Percentiles rank a stretch among this genome's conserved stretches.
Conservation (phyloP, 2,329 filamentous ascomycete genomes). For the Phoma herbarum region DNA sequence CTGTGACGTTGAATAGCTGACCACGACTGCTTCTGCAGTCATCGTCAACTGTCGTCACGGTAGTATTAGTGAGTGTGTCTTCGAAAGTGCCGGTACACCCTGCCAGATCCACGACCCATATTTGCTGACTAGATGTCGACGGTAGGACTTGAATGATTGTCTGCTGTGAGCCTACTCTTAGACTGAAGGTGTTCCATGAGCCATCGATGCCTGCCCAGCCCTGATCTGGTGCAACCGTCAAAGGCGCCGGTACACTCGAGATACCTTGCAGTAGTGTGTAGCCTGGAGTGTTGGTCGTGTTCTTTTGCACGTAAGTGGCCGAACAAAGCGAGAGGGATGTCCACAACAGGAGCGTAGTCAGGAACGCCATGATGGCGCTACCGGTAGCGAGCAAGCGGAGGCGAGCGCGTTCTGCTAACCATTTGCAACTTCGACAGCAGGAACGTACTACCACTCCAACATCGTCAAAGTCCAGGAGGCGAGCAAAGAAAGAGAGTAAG, state of each 20-base stretch:
- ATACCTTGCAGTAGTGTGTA: constrained; percentile 30
- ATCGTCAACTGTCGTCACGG: constrained; percentile 31
- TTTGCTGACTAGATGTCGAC: constrained; percentile 75
- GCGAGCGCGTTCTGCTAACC: constrained; percentile 10
- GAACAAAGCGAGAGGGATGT: constrained; percentile 31
- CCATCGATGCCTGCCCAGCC: constrained; percentile 52
- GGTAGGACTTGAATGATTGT: constrained; percentile 66
- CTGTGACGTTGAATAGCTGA: constrained; percentile 62
- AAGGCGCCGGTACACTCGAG: constrained; percentile 39
- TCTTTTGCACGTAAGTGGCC: constrained; percentile 34
- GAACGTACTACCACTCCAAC: constrained; percentile 15
- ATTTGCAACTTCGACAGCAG: constrained; percentile 14
- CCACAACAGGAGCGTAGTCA: constrained; percentile 23
- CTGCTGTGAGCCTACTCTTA: constrained; percentile 65
- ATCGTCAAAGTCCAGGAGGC: constrained; percentile 1
- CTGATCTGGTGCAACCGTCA: constrained; percentile 49
- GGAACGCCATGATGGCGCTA: constrained; percentile 24
- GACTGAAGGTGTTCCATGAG: constrained; percentile 72
- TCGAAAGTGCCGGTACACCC: constrained; percentile 37
- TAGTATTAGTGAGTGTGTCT: constrained; percentile 59
- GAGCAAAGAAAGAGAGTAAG: neutral
- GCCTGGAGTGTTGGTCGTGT: constrained; percentile 32
- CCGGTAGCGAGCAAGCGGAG: constrained; percentile 8
- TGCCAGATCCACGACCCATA: constrained; percentile 67
- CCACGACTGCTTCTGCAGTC: constrained; percentile 66